Conservation (phyloP, 768 basidiomycete species). For the Cystobasidium ongulense region DNA sequence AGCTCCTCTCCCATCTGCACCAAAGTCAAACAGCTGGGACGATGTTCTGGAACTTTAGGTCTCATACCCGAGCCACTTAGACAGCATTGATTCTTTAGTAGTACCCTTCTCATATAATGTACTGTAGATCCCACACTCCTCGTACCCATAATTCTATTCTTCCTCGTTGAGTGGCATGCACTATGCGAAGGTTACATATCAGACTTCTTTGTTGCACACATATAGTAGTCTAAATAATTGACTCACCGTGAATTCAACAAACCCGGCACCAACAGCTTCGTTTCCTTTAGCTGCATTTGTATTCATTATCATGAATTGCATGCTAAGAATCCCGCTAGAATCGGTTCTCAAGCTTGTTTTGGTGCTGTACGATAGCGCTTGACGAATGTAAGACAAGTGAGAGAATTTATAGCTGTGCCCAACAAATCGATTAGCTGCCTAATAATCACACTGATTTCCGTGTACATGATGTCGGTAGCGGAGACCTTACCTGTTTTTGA, state of each 20-base stretch:
- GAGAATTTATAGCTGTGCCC: constrained; percentile 66
- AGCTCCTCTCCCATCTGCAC: neutral
- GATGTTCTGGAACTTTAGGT: constrained; percentile 3
- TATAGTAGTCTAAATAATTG: neutral
- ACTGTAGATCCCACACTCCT: neutral
- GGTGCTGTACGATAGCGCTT: constrained; percentile 70
- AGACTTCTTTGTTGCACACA: neutral
- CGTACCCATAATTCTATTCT: neutral
- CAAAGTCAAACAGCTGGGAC: constrained; percentile 8
- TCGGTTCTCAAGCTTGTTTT: constrained; percentile 87
- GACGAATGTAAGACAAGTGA: constrained; percentile 63
- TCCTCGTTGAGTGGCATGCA: constrained; percentile 29
- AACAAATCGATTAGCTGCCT: neutral
- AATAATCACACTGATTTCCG: neutral
- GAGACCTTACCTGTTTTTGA: constrained; percentile 63
- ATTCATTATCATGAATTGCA: constrained; percentile 80
- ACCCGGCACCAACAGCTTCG: constrained; percentile 51
- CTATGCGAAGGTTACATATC: neutral
- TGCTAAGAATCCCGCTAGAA: constrained; percentile 66
- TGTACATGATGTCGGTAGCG: neutral
- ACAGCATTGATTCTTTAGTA: neutral
- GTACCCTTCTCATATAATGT: too few relatives aligned
- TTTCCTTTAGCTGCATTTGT: constrained; percentile 42
- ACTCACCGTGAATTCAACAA: constrained; percentile 80
- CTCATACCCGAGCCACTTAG: neutral